Base-by-base conservation (phyloP, 2,329 filamentous ascomycete species). In the Colletotrichum navitas region DNA sequence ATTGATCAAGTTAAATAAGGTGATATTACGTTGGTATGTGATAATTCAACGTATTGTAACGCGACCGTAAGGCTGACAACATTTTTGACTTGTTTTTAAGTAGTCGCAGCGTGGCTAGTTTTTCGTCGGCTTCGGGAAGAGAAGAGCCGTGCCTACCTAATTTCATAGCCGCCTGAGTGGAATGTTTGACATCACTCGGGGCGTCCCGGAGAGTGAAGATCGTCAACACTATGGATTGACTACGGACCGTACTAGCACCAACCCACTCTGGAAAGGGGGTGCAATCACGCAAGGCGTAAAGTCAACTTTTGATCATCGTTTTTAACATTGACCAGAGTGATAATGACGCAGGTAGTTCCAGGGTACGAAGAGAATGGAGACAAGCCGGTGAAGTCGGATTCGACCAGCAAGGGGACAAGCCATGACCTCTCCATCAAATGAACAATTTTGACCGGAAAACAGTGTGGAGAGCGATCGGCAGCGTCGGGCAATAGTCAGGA, bases 381-480 rank as follows among this genome's bases (percentile, higher is more conserved):
- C 47, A 41, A 26, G 34, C 7, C 26, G 5, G 34, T 6, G 18
- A 39, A 41, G 34, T 26, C 32, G 24, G 24, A 43, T 52, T 47
- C n/a, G 11, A 52, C 45, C 6, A 34, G 36, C 49, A 29, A 51
- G 55, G 68, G n/a, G n/a, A 29, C 12, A 11, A 43, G 54, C 51
- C 39, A 52, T 26, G 60, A 16, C 6, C 24, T 51, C 43, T 7
- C 39, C 49, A 45, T 51, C 41, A 56, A 49, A 47, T 16, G 54
- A 39, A 41, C 59, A 34, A 62, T 58, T 56, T 67, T 39, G 32
- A 67, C 55, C 59, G 52, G 52, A 49, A 59, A 32, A 7, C 7
- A 10, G 7, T 26, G 52, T n/a, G 47, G 47, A 39, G 16, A 49
- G 59, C 6, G 64, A 68, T 71, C 68, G 29, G 49, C 64, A 47